Evolutionary conservation across 2,329 filamentous ascomycete genomes (phyloP).

Genomic region (Karstenula rhodostoma): DNA sequence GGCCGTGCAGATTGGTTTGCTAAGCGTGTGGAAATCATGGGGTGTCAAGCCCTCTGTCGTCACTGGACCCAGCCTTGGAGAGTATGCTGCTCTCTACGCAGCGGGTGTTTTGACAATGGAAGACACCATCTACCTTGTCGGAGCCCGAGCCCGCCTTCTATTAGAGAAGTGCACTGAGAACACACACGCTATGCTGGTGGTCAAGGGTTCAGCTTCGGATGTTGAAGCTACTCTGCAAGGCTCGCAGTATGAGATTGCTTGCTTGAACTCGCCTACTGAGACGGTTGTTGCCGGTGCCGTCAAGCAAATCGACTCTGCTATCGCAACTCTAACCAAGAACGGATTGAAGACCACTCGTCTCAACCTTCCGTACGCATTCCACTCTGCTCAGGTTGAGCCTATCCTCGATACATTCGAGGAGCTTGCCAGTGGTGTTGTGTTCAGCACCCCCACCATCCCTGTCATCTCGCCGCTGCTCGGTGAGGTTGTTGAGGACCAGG

Average conservation of each 20-base stretch:
- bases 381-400: constrained; percentile 70
- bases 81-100: constrained; percentile 76
- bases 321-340: constrained; percentile 57
- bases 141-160: constrained; percentile 70
- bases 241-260: constrained; percentile 67
- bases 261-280: constrained; percentile 77
- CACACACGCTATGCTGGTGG: constrained; percentile 72
- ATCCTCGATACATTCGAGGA: constrained; percentile 68
- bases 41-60: constrained; percentile 63
- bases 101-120: constrained; percentile 76
- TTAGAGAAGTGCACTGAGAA: constrained; percentile 70
- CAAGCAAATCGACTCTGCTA: constrained; percentile 65
- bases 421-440: constrained; percentile 63
- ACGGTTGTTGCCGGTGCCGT: constrained; percentile 75
- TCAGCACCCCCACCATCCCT: constrained; percentile 67
- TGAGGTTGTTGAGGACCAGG: constrained; percentile 65
- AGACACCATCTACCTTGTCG: constrained; percentile 78
- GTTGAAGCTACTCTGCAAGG: constrained; percentile 62
- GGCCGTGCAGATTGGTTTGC: constrained; percentile 61
- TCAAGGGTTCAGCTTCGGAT: constrained; percentile 60
- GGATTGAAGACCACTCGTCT: constrained; percentile 69
- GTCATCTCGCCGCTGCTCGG: constrained; percentile 74
- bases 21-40: constrained; percentile 61
- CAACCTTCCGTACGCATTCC: constrained; percentile 72
- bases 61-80: constrained; percentile 69